A percentile compares a stretch with the other conserved stretches of the same genome.
phyloP scores from a whole-genome alignment of 805 yeast species.

The Candida verbasci region DNA sequence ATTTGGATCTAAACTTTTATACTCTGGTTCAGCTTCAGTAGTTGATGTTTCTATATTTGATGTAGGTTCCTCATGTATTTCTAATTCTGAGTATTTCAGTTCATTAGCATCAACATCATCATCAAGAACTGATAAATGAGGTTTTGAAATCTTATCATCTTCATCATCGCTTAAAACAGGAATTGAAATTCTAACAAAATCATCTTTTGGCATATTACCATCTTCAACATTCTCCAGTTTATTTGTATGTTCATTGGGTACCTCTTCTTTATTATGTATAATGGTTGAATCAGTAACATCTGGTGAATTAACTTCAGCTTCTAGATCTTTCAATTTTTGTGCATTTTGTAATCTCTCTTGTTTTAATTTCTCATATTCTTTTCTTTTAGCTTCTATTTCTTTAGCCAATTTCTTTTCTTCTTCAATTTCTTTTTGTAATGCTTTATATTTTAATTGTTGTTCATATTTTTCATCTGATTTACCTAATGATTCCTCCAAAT shows the following conservation, averaged over 20 bases:
- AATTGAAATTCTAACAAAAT: slow-evolving; percentile 1
- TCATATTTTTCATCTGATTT: slow-evolving; percentile 20
- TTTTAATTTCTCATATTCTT: slow-evolving; percentile 32
- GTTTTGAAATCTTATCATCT: slow-evolving; percentile 3
- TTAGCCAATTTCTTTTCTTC: slow-evolving; percentile 35
- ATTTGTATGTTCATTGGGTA: slow-evolving; percentile 17
- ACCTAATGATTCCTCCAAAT: slow-evolving; percentile 17
- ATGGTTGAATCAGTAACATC: slow-evolving; percentile 4
- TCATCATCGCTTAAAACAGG: slow-evolving; percentile 4
- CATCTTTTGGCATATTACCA: background rate
- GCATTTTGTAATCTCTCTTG: slow-evolving; percentile 19
- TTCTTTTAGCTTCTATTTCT: slow-evolving; percentile 33
- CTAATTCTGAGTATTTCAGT: background rate
- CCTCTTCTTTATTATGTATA: slow-evolving; percentile 14
- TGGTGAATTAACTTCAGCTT: slow-evolving; percentile 5
- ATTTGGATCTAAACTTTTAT: slow-evolving; percentile 7
- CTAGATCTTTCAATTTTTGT: slow-evolving; percentile 16
- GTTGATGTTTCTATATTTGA: background rate
- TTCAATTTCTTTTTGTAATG: slow-evolving; percentile 31
- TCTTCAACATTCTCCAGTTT: background rate
- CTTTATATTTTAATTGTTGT: slow-evolving; percentile 22
- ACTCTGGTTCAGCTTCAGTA: slow-evolving; percentile 1
- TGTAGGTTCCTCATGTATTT: background rate
- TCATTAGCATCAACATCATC: background rate
- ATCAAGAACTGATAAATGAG: slow-evolving; percentile 3